These are phyloP conservation scores for Mortierella sp. DNA, from an alignment of 371 early-diverging fungal genomes.

Conservation along the genomic window DNA sequence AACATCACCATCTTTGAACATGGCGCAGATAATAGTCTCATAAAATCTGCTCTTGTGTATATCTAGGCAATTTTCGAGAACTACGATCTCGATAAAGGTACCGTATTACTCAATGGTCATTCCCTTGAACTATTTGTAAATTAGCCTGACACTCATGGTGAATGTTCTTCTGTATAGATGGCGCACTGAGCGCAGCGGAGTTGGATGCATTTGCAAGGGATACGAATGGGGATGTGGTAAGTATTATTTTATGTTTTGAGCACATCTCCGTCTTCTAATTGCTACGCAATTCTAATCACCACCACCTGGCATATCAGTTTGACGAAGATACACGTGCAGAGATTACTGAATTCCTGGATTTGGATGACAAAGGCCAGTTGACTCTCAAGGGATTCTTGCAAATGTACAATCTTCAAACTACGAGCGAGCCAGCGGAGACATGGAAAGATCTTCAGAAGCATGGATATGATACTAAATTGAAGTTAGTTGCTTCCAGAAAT, in stretches of 20 bases:
- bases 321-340: conserved; percentile 75
- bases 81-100: conserved; percentile 71
- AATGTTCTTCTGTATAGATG: conserved; percentile 60
- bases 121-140: too few species aligned
- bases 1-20: background rate
- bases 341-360: conserved; percentile 71
- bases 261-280: background rate
- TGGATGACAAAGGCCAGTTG: conserved; percentile 66
- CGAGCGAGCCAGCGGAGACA: conserved; percentile 78
- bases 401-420: conserved; percentile 80
- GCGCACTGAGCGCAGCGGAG: conserved; percentile 69
- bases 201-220: conserved; percentile 78
- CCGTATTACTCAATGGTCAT: background rate
- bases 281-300: background rate
- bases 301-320: conserved; percentile 62
- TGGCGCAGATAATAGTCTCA: background rate
- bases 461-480: conserved; percentile 64
- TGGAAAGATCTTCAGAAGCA: conserved; percentile 79
- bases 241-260: conserved; percentile 4
- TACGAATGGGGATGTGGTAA: conserved; percentile 79
- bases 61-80: conserved; percentile 71
- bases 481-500: conserved; percentile 52
- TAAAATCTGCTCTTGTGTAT: background rate
- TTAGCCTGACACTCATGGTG: background rate
- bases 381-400: conserved; percentile 77